Evolutionary conservation across 768 basidiomycete species (phyloP), one percentile per base, ranked within the genome.

Genomic region (Chalciporus pseudorubinellus): DNA sequence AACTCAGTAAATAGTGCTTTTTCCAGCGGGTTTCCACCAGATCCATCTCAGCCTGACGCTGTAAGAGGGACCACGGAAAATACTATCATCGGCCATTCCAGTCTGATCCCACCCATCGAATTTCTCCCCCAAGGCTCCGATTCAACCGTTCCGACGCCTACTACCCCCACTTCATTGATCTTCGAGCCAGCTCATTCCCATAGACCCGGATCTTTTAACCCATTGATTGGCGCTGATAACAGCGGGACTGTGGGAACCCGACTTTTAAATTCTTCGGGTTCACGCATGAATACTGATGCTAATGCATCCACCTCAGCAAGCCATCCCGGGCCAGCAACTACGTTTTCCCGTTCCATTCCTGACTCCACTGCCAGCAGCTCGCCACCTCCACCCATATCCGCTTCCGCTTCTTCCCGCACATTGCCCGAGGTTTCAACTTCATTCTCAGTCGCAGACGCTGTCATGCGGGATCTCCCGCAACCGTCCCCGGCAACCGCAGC

Each of bases 91-190:
- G n/a, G 24, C 12, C 12, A 10, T n/a, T 22, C 6, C 14, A 60
- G 24, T 39, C 58, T 69, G 36, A 69, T 69, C 28, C 69, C 67
- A 31, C 67, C 67, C n/a, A 69, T 70, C 21, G 67, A 63, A 50
- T 38, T 67, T 33, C 39, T 70, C 19, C 42, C 52, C n/a, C 47
- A 50, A 39, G 33, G 29, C 36, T 26, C 48, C 10, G 64, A 64
- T 26, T 63, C 66, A 20, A 26, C 33, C 42, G 20, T 5, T 14
- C 8, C 41, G 2, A 42, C 53, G 10, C 51, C 65, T 21, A 33
- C 52, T 22, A 41, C 57, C 4, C 48, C 61, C 44, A 13, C 40
- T 10, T 61, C 53, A 38, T 52, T 44, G 20, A 13, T 40, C 42
- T 12, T 31, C 16, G 43, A 45, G 14, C n/a, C 26, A 29, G 28